A percentile compares a stretch with the other conserved stretches of the same genome.
These are phyloP conservation scores for Ophiostoma sp. DNA, from an alignment of 2,329 filamentous ascomycete genomes.

Conservation along the genomic window DNA sequence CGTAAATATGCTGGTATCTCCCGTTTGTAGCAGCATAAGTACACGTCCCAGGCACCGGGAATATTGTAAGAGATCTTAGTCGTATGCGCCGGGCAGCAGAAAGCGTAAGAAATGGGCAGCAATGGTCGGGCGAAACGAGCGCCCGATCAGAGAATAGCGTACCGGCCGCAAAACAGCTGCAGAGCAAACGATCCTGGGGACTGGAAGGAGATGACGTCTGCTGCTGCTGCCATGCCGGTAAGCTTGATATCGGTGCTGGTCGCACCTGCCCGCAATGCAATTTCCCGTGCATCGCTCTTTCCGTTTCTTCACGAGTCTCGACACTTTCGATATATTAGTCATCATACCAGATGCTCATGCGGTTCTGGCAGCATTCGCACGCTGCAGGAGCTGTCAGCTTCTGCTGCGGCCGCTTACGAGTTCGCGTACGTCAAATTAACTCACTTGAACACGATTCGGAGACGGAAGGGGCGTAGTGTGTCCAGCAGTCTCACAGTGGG, in stretches of 20 bases:
- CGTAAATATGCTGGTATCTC: not conserved
- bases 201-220: slow-evolving; percentile 19
- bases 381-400: not conserved
- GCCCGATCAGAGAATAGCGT: not conserved
- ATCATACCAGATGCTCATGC: not conserved
- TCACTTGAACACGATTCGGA: slow-evolving; percentile 14
- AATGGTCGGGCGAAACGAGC: not conserved
- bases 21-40: not conserved
- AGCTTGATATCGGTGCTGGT: slow-evolving; percentile 2
- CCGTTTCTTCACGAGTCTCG: too few species aligned
- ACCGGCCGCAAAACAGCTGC: not conserved
- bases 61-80: not conserved
- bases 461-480: slow-evolving; percentile 22
- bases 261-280: slow-evolving; percentile 2
- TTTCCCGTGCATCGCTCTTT: too few species aligned
- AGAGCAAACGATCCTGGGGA: not conserved
- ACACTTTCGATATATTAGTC: not conserved
- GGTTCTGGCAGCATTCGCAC: not conserved
- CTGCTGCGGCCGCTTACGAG: slow-evolving; percentile 11
- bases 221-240: slow-evolving; percentile 10
- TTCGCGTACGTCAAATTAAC: not conserved
- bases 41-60: not conserved
- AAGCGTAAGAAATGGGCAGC: slow-evolving; percentile 6
- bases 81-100: not conserved
- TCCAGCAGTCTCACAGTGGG: slow-evolving; percentile 13